Percentiles rank a stretch among this genome's conserved stretches.
phyloP scores from a whole-genome alignment of 768 basidiomycete genomes.

The Mrakia gelida region DNA sequence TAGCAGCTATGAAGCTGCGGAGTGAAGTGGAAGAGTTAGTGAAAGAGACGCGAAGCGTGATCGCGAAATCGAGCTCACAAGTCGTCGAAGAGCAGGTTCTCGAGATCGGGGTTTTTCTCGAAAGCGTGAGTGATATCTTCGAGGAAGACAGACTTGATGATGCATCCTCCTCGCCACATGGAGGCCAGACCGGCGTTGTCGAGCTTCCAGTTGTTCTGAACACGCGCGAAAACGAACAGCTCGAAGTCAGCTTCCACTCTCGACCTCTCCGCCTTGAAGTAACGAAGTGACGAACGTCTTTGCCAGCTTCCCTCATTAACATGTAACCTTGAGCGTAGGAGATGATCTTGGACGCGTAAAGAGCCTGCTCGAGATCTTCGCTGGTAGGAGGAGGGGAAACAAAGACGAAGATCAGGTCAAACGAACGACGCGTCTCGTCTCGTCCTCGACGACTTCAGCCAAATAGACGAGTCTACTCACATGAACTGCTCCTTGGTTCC shows the following conservation, averaged over 20 bases:
- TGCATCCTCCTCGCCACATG: slow-evolving; percentile 99
- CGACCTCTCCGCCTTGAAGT: too few species aligned
- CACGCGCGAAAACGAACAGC: not conserved
- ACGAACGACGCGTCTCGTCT: not conserved
- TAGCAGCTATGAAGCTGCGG: slow-evolving; percentile 52
- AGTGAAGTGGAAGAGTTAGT: too few species aligned
- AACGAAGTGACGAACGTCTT: slow-evolving; percentile 51
- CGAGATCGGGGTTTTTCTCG: slow-evolving; percentile 72
- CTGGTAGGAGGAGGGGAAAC: slow-evolving; percentile 24
- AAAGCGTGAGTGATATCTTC: slow-evolving; percentile 88
- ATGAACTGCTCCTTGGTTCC: slow-evolving; percentile 96
- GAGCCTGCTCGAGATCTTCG: slow-evolving; percentile 88
- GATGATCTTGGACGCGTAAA: slow-evolving; percentile 99
- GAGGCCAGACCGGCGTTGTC: slow-evolving; percentile 86
- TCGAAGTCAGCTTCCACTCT: not conserved
- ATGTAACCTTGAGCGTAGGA: slow-evolving; percentile 99
- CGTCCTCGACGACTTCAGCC: not conserved
- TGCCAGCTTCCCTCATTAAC: slow-evolving; percentile 96
- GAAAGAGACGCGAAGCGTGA: too few species aligned
- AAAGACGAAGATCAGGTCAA: not conserved
- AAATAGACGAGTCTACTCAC: slow-evolving; percentile 29
- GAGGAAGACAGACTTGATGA: slow-evolving; percentile 94
- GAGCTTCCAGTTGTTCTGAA: slow-evolving; percentile 37
- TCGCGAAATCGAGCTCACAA: slow-evolving; percentile 48
- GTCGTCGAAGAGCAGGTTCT: slow-evolving; percentile 89